A percentile compares a stretch with the other conserved stretches of the same genome.
These are phyloP conservation scores for Saksenaea vasiformis DNA, from an alignment of 371 early-diverging fungal genomes.

Conservation along the genomic window DNA sequence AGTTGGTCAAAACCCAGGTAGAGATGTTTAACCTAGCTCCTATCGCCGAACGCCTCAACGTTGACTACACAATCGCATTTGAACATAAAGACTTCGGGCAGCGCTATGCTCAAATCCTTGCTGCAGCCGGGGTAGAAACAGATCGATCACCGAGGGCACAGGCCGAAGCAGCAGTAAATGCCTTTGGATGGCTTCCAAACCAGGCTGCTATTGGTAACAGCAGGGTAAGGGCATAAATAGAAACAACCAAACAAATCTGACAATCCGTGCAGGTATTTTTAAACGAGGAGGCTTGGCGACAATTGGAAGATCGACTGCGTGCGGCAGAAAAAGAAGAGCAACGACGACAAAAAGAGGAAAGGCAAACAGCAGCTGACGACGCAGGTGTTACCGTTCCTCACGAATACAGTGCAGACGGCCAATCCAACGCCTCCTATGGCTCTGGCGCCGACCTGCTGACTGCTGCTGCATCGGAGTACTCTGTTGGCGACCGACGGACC, in stretches of 20 bases:
- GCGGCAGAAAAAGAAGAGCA: constrained; percentile 39
- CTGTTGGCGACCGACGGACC: neutral
- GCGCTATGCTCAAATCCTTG: constrained; percentile 57
- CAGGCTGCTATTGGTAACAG: constrained; percentile 71
- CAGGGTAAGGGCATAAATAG: constrained; percentile 33
- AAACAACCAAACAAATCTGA: neutral
- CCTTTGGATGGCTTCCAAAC: constrained; percentile 60
- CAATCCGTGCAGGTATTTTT: constrained; percentile 55
- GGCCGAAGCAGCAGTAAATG: constrained; percentile 57
- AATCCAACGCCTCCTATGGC: constrained; percentile 12
- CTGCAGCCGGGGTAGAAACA: constrained; percentile 40
- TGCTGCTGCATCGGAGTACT: constrained; percentile 10
- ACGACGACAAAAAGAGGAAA: constrained; percentile 29
- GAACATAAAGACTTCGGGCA: constrained; percentile 57
- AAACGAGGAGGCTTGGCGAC: constrained; percentile 67
- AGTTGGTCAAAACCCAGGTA: constrained; percentile 60
- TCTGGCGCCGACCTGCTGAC: constrained; percentile 4
- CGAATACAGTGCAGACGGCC: neutral
- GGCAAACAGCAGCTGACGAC: constrained; percentile 16
- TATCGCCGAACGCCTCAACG: constrained; percentile 47
- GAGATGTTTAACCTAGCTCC: constrained; percentile 48
- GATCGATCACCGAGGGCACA: constrained; percentile 26
- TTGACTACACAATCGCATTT: constrained; percentile 54
- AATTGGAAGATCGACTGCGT: constrained; percentile 60
- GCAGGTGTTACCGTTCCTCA: neutral